Evolutionary conservation across 2,329 filamentous ascomycete genomes (phyloP).

Genomic region (Albophoma yamanashiensis): DNA sequence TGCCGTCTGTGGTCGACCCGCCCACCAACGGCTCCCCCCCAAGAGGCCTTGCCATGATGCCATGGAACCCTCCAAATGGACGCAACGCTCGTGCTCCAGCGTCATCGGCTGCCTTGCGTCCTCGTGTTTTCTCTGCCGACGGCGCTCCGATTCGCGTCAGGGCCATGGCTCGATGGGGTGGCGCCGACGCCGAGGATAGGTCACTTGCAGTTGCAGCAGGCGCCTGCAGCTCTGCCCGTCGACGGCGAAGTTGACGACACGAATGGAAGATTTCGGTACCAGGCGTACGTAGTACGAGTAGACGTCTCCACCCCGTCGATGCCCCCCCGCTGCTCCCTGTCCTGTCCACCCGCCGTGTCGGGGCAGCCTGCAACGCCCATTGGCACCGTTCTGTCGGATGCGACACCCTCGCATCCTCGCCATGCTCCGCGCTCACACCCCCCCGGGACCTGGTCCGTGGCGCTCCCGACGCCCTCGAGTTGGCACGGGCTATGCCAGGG

Average conservation of each 20-base stretch:
- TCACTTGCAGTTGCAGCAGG: neutral
- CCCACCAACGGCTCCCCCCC: no score
- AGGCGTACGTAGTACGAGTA: no score
- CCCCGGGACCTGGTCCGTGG: neutral
- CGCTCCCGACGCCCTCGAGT: neutral
- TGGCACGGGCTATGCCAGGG: neutral
- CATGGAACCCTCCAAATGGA: neutral
- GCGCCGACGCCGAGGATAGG: neutral
- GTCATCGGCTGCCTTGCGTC: neutral
- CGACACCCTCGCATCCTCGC: neutral
- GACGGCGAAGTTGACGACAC: neutral
- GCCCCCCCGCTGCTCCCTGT: neutral
- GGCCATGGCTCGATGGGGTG: neutral
- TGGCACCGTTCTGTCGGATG: conserved; percentile 11
- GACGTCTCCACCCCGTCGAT: neutral
- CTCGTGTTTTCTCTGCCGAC: neutral
- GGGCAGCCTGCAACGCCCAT: conserved; percentile 4
- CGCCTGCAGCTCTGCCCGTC: neutral
- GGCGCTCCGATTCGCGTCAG: neutral
- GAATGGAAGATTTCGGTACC: neutral
- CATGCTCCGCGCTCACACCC: neutral
- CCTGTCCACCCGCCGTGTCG: neutral
- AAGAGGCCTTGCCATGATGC: no score
- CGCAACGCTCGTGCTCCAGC: neutral
- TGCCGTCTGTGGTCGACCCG: no score